Evolutionary conservation across 768 basidiomycete genomes (phyloP), one percentile per base, ranked within the genome.

Genomic region (Suillus paluster): DNA sequence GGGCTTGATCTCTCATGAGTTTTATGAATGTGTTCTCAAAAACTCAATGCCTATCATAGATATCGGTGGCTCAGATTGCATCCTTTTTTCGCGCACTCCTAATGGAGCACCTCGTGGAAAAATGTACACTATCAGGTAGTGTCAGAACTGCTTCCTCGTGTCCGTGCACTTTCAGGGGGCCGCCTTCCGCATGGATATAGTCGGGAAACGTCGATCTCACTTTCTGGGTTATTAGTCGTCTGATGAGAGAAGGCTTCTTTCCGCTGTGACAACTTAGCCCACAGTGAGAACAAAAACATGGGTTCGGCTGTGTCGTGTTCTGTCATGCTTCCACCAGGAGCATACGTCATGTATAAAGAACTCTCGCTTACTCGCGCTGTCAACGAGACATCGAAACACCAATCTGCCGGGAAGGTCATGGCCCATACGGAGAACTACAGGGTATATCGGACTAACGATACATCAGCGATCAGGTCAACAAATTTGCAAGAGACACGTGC

Each of bases 401-500:
- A 27, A 48, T 27, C 25, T 23, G 34, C 10, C 30, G 11, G 19
- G 19, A 50, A 30, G 33, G 34, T 33, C n/a, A 33, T 34, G 17
- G 38, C 36, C 38, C 23, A 39, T 55, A 41, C 59, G 17, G 50
- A 30, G 45, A 21, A 30, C 41, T 15, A 49, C 49, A 36, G 55
- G 61, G 64, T 63, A 63, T 66, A 64, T 57, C 62, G 48, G 46
- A 41, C 55, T 54, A 61, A 41, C n/a, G 45, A 71, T 42, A 56
- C 33, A 58, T 41, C 50, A 53, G 27, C 6, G 41, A 39, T 25
- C 21, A 54, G 39, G n/a, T n/a, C n/a, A n/a, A 55, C 57, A 52
- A 38, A 59, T 59, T 21, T 23, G 50, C 41, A 33, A 15, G 41
- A 38, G 42, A 52, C 11, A 23, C 41, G 15, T 53, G 39, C 44